Conservation (phyloP, 805 yeast species). For the Jamesozyma gamospora region DNA sequence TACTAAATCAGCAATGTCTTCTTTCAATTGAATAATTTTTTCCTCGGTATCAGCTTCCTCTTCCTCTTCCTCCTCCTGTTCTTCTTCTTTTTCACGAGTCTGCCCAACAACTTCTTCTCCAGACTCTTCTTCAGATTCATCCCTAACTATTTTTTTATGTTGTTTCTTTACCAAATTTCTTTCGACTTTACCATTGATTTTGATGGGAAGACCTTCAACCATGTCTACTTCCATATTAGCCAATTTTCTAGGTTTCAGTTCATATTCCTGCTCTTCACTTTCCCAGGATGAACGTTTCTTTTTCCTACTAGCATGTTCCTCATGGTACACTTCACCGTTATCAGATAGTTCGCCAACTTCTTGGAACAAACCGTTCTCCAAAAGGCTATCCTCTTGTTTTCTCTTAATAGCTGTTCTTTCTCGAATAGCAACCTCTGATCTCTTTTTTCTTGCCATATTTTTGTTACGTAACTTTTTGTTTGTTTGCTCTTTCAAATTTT, state of each 20-base stretch:
- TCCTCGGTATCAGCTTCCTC: conserved; percentile 44
- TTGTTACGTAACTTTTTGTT: conserved; percentile 25
- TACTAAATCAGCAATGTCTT: conserved; percentile 74
- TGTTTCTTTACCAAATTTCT: conserved; percentile 39
- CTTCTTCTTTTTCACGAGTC: conserved; percentile 20
- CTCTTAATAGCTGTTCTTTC: conserved; percentile 25
- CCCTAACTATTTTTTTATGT: conserved; percentile 9
- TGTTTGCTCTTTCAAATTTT: conserved; percentile 20
- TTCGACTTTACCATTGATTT: conserved; percentile 63
- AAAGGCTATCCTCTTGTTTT: conserved; percentile 24
- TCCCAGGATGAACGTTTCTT: conserved; percentile 39
- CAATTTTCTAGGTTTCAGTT: conserved; percentile 54
- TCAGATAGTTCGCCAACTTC: conserved; percentile 15
- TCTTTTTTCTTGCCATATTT: conserved; percentile 23
- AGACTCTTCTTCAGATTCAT: conserved; percentile 9
- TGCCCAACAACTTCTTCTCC: conserved; percentile 17
- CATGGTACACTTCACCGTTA: conserved; percentile 6
- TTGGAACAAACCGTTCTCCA: conserved; percentile 17
- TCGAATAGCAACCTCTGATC: conserved; percentile 20
- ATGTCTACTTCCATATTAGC: conserved; percentile 31
- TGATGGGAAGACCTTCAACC: conserved; percentile 74
- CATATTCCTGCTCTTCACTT: conserved; percentile 74
- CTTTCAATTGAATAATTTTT: conserved; percentile 53
- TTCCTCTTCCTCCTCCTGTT: conserved; percentile 18
- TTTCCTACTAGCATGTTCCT: conserved; percentile 5